Evolutionary conservation across 306 rosid genomes (phyloP), one percentile per base, ranked within the genome.

Genomic region (Casuarina cunninghamiana): DNA sequence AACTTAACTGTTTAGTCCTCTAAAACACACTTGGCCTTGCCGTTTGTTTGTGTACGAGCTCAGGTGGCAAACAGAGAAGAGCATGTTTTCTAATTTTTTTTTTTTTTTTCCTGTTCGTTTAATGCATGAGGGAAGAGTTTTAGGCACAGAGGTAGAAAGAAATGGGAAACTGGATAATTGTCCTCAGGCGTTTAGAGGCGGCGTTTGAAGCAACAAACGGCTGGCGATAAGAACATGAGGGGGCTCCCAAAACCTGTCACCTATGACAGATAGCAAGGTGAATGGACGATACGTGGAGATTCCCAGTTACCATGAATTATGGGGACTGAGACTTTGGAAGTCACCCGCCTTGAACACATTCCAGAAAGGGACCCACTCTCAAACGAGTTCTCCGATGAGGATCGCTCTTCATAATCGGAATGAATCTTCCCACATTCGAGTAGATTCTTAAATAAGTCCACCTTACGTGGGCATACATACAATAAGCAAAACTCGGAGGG

Each of bases 1-100:
- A 75, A 73, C 80, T 83, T 86, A 76, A 85, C 79, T 81, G 84
- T 89, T 79, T 17, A 61, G 58, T 68, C 82, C 83, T 89, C 84
- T 89, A 42, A 2, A 45, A 78, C 82, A 89, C 96, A 89, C 93
- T 84, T 92, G 97, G 97, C 97, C 10, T 48, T 2, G 5, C 46
- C 70, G 58, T 74, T 77, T 76, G 71, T 82, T 77, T 71, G 77
- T 79, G 38, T 78, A 44, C 75, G 7, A 75, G 72, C 89, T 90
- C 78, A 84, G 60, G 83, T 93, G 96, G 83, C 91, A 79, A 76
- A 43, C 46, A 10, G 26, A 32, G 66, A 71, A 65, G 13, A 65
- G 44, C 69, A 21, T 71, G 38, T 68, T 45, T 44, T 77, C 4
- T 39, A 21, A 67, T 55, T 3, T 19, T 67, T 21, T 60, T 45